Evolutionary conservation across 2,329 filamentous ascomycete genomes (phyloP).

Genomic region (Penicillium brasilianum): DNA sequence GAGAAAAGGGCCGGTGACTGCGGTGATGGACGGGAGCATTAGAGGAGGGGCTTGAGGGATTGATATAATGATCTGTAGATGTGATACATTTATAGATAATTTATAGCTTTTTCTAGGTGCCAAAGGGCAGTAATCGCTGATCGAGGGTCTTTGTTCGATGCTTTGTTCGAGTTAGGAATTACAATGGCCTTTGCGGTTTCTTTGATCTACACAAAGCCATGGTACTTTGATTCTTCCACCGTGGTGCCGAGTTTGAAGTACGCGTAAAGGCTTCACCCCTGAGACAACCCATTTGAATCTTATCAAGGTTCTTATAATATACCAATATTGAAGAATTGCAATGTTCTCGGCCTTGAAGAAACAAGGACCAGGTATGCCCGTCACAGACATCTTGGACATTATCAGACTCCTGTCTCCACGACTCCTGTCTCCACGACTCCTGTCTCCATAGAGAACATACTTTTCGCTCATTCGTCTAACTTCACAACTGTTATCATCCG

Average conservation of each 20-base stretch:
- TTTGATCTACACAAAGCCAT: neutral
- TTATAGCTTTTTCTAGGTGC: neutral
- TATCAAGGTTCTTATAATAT: too few species aligned
- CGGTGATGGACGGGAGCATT: neutral
- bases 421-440: too few species aligned
- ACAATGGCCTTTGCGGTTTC: neutral
- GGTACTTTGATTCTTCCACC: neutral
- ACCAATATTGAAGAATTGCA: neutral
- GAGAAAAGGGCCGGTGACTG: neutral
- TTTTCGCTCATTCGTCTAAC: neutral
- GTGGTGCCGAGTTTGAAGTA: neutral
- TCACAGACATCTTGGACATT: neutral
- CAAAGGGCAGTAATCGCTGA: neutral
- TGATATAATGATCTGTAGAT: neutral
- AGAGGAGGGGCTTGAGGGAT: neutral
- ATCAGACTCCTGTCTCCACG: too few species aligned
- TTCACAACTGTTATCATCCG: neutral
- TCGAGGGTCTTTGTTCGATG: neutral
- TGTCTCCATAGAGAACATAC: neutral
- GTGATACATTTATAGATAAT: neutral
- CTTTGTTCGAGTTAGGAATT: neutral
- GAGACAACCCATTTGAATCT: too few species aligned
- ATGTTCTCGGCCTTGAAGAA: neutral
- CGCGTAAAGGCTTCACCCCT: neutral
- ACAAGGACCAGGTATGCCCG: neutral